Base-by-base conservation (phyloP, 2,329 filamentous ascomycete genomes). In the Talaromyces verruculosus region DNA sequence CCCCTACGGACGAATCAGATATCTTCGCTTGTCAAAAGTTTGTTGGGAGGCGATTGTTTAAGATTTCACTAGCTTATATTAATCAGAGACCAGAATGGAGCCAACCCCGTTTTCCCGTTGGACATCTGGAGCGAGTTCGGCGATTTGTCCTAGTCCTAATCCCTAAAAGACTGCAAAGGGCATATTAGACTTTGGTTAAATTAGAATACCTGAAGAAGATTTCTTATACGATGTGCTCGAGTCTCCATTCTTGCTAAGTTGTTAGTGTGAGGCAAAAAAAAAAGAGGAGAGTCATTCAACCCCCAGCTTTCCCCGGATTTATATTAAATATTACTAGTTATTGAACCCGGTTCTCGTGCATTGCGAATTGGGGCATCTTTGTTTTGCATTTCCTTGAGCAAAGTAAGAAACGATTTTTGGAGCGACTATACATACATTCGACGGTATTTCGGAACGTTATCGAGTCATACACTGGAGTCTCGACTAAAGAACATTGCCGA, bases 231-330 rank as follows among this genome's bases (percentile, higher is more conserved):
- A 47, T n/a, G 19, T 22, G 25, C 11, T 11, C 17, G 4, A 43
- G 4, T 19, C n/a, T n/a, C n/a, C n/a, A n/a, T n/a, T 13, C 11
- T 37, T 43, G n/a, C 43, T 25, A 15, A 25, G 10, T 49, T 25
- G 22, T 28, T 51, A 51, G 47, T 51, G 11, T 51, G 49, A 53
- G 28, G 49, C 49, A 19, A 47, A 47, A 45, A 47, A 47, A 47
- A 45, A 22, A 45, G 41, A 45, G n/a, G 39, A 45, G 35, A 13
- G 3, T n/a, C 8, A 22, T 5, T 13, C 22, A 33, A 33, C 25
- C 49, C 17, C 49, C 49, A 33, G 49, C 25, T 53, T 53, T 53
- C 49, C 49, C 49, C 49, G 6, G 49, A 53, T 53, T 37, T 33
- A 33, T 53, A 53, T 19, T 33, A 53, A 33, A 53, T 53, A 53